Evolutionary conservation across 2,329 filamentous ascomycete genomes (phyloP), one percentile per base, ranked within the genome.

Genomic region (Alternaria gansuensis): DNA sequence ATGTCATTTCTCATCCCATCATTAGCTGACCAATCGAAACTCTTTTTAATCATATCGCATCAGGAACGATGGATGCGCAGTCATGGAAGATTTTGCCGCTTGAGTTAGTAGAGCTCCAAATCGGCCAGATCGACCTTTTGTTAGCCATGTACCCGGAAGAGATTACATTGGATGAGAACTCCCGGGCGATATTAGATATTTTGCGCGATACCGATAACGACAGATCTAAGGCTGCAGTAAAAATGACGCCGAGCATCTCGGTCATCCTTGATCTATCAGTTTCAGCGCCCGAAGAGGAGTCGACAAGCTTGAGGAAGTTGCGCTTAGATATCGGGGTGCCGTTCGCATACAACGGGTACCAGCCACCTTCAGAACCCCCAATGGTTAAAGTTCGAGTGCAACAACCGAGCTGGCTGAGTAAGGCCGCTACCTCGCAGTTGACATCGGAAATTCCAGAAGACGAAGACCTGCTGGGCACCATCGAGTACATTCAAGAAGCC

Each of bases 91-190:
- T 69, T 2, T 57, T 74, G 10, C 71, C 71, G 8, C 52, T 45
- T 2, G 66, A 70, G 4, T 51, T 72, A 6, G 39, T 74, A 11
- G 71, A 74, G 58, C 63, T 72, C 3, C 71, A 74, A 23, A 63
- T 74, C 24, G 69, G 69, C 24, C 70, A 72, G 45, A 63, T 74
- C 37, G 71, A 74, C 49, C 64, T 74, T 14, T 40, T 74, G 24
- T 52, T 67, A 33, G 69, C 71, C 3, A 74, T 74, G 71, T 74
- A 72, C 37, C 70, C 66, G 4, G 66, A 68, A 4, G 69, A 72
- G 7, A 52, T 65, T 5, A 43, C 11, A 7, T 54, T 72, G 21
- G 63, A 66, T 3, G 51, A 58, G 3, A 21, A 46, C 5, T 58
- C 62, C 2, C 33, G 57, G 17, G 31, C 44, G 1, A 26, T 51